A percentile compares a stretch with the other conserved stretches of the same genome.
phyloP scores from a whole-genome alignment of 2,329 filamentous ascomycete genomes.

The Fusarium sp. region DNA sequence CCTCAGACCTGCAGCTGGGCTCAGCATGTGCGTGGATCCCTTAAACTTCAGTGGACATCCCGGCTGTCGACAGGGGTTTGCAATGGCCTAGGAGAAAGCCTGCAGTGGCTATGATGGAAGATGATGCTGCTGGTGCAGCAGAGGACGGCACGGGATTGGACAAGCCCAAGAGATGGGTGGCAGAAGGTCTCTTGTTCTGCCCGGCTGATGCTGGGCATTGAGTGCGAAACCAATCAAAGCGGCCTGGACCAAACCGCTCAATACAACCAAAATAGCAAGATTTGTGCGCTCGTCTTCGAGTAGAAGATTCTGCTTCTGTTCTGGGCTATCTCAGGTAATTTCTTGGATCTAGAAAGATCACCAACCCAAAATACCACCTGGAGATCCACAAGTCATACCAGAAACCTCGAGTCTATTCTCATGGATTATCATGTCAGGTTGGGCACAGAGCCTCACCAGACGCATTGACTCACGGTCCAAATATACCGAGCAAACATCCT shows the following conservation, averaged over 20 bases:
- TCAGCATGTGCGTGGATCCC: slow-evolving; percentile 34
- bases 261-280: slow-evolving; percentile 24
- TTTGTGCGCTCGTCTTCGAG: slow-evolving; percentile 1
- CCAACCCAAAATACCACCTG: slow-evolving; percentile 1
- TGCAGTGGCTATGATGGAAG: slow-evolving; percentile 44
- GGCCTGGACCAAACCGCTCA: slow-evolving; percentile 10
- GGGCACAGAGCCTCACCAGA: slow-evolving; percentile 31
- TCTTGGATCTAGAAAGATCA: slow-evolving; percentile 11
- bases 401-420: slow-evolving; percentile 5
- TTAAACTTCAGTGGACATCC: slow-evolving; percentile 25
- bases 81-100: slow-evolving; percentile 16
- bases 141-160: slow-evolving; percentile 38
- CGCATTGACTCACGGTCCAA: slow-evolving; percentile 12
- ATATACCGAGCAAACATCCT: slow-evolving; percentile 9
- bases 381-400: slow-evolving; percentile 24
- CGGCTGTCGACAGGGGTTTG: slow-evolving; percentile 18
- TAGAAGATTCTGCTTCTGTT: slow-evolving; percentile 7
- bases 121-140: slow-evolving; percentile 38
- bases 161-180: slow-evolving; percentile 32
- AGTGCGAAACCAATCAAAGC: slow-evolving; percentile 30
- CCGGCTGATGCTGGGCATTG: slow-evolving; percentile 40
- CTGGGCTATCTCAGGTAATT: slow-evolving; percentile 6
- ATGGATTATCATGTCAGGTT: slow-evolving; percentile 12
- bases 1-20: slow-evolving; percentile 9
- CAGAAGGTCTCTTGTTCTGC: slow-evolving; percentile 42